Conservation (phyloP, 169 alveolate species). For the Plasmodium inui region DNA sequence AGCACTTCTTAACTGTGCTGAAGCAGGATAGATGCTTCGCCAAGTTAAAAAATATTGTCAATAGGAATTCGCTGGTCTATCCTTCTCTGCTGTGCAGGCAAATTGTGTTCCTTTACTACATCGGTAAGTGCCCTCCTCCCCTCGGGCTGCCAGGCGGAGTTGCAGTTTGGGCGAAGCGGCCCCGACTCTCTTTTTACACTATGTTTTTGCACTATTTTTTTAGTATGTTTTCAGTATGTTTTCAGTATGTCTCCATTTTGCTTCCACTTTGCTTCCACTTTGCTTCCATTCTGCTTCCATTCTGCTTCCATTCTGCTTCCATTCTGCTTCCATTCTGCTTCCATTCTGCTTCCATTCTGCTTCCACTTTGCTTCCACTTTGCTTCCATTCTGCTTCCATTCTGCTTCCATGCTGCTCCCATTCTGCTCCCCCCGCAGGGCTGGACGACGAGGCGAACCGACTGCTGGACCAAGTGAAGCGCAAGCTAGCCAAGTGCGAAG, state of each 20-base stretch:
- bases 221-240: not conserved
- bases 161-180: not conserved
- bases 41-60: constrained; percentile 16
- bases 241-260: not conserved
- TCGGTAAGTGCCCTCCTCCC: constrained; percentile 9
- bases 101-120: constrained; percentile 51
- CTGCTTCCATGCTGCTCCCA: not conserved
- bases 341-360: not conserved
- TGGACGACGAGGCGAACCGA: constrained; percentile 24
- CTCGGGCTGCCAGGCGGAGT: not conserved
- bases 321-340: not conserved
- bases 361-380: not conserved
- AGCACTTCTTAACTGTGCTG: constrained; percentile 24
- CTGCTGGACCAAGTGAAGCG: constrained; percentile 8
- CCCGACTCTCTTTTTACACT: too few relatives aligned
- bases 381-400: not conserved
- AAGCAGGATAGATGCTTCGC: constrained; percentile 29
- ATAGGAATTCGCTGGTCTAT: not conserved
- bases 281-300: not conserved
- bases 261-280: not conserved
- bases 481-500: constrained; percentile 28
- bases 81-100: constrained; percentile 44
- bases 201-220: too few relatives aligned
- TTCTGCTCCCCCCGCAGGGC: constrained; percentile 16
- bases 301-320: not conserved